Evolutionary conservation across 306 rosid genomes (phyloP), one percentile per base, ranked within the genome.

Genomic region (Dryas octopetala): DNA sequence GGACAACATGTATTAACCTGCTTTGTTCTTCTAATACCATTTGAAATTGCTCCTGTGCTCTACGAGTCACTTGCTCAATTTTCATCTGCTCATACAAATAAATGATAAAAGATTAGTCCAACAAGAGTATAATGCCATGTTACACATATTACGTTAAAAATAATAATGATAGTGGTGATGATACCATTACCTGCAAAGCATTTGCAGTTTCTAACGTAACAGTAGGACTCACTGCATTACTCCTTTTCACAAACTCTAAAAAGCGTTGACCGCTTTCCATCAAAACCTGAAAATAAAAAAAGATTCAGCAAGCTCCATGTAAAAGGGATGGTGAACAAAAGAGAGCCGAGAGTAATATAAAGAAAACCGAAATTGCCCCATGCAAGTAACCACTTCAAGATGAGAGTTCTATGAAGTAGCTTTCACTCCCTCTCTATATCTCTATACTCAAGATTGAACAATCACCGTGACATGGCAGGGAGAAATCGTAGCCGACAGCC

Each of bases 11-110:
- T 47, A 16, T 15, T 76, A 41, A 90, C 99, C 97, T 92, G 91
- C 92, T 95, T 85, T 92, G 88, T 78, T 92, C 97, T 84, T 95
- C 99, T 76, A 95, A 77, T 53, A 81, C 97, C 88, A 88, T 90
- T 81, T 95, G 99, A 81, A 95, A 87, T 82, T 95, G 99, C 86
- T 90, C 99, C 73, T 92, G 97, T 7, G 98, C 97, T 84, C 91
- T 88, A 38, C 98, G 97, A 81, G 97, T 90, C 77, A 92, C 97
- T 84, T 85, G 75, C 91, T 92, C 99, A 74, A 95, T 78, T 78
- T 86, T 92, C 89, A 90, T 83, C 99, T 95, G 89, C 80, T 76
- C 83, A 58, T 68, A 11, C 51, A 71, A 74, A 70, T 58, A 74
- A 61, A 71, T 70, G 57, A 40, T 43, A 75, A 40, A 71, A 62